Percentiles rank a stretch among this genome's conserved stretches.
These are phyloP conservation scores for Neopestalotiopsis sp. DNA, from an alignment of 2,329 filamentous ascomycete genomes.

Conservation along the genomic window DNA sequence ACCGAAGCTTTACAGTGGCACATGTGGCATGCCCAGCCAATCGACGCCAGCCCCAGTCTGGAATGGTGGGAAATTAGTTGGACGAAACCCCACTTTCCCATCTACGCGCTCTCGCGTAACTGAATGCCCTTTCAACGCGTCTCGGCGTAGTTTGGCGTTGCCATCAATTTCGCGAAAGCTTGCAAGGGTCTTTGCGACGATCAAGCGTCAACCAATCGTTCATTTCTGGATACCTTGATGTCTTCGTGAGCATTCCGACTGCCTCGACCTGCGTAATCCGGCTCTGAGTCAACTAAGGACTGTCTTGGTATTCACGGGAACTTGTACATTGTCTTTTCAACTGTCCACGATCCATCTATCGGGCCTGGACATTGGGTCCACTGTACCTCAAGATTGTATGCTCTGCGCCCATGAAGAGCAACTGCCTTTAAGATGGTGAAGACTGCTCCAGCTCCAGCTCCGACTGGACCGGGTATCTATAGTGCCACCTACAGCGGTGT, in stretches of 20 bases:
- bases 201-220: not conserved
- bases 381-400: not conserved
- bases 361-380: slow-evolving; percentile 18
- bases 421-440: slow-evolving; percentile 49
- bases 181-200: slow-evolving; percentile 4
- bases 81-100: not conserved
- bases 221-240: not conserved
- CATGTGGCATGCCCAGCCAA: too few species aligned
- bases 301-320: not conserved
- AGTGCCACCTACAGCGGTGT: slow-evolving; percentile 74
- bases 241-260: not conserved
- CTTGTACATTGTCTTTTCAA: not conserved
- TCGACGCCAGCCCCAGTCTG: not conserved
- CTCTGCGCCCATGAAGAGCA: not conserved
- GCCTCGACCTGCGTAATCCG: not conserved
- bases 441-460: slow-evolving; percentile 33
- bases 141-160: not conserved
- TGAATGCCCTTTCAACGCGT: slow-evolving; percentile 3
- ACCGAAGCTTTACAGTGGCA: too few species aligned
- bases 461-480: slow-evolving; percentile 58
- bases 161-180: slow-evolving; percentile 5
- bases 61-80: not conserved
- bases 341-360: not conserved
- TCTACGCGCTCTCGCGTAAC: slow-evolving; percentile 2
- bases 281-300: not conserved